Percentiles rank a stretch among this genome's conserved stretches.
Evolutionary conservation across 257 asterid species (phyloP).

Genomic region (Fraxinus excelsior): DNA sequence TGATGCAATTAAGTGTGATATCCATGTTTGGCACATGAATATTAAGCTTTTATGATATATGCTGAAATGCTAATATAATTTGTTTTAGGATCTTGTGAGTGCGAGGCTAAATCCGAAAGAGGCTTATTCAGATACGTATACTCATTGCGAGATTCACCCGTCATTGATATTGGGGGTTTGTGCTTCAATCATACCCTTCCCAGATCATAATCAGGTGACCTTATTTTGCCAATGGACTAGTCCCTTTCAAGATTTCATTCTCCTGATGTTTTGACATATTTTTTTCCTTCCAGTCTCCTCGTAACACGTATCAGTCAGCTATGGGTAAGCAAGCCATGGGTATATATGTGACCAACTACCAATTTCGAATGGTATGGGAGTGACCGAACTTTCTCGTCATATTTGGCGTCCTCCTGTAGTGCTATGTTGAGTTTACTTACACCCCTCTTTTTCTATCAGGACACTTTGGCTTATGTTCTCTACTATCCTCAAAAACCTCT

Average conservation of each 20-base stretch:
- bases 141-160: slow-evolving; percentile 98
- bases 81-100: slow-evolving; percentile 67
- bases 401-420: slow-evolving; percentile 7
- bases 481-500: slow-evolving; percentile 98
- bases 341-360: slow-evolving; percentile 94
- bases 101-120: slow-evolving; percentile 77
- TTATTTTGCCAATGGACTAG: neutral
- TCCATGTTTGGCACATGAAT: neutral
- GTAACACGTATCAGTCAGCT: slow-evolving; percentile 98
- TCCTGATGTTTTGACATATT: slow-evolving; percentile 27
- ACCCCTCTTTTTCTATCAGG: slow-evolving; percentile 43
- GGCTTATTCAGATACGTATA: slow-evolving; percentile 88
- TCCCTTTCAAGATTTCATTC: slow-evolving; percentile 5
- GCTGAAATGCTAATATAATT: slow-evolving; percentile 31
- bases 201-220: slow-evolving; percentile 95
- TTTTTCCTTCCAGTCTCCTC: slow-evolving; percentile 77
- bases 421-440: slow-evolving; percentile 9
- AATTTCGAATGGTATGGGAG: slow-evolving; percentile 83
- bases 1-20: neutral
- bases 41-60: slow-evolving; percentile 15
- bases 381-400: slow-evolving; percentile 11
- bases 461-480: slow-evolving; percentile 91
- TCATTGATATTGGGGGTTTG: slow-evolving; percentile 96
- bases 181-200: slow-evolving; percentile 97
- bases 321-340: slow-evolving; percentile 99